Evolutionary conservation across 1,284 basidiomycete species (phyloP), one percentile per base, ranked within the genome.

Genomic region (Apiotrichum sp.): DNA sequence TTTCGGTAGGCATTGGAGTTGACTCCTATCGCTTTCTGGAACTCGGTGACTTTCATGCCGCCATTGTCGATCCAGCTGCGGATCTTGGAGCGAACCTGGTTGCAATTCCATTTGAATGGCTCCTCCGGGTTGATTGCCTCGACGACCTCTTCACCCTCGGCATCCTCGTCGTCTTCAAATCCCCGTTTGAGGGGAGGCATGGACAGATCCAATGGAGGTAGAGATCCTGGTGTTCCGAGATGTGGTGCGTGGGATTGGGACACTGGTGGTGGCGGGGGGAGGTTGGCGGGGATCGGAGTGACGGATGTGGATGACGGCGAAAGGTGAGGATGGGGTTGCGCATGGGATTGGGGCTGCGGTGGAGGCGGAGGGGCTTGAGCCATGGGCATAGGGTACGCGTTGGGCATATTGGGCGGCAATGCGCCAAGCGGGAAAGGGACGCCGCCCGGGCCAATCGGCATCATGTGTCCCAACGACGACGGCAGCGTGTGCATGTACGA

Each of bases 31-130:
- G 31, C 31, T 10, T 39, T 38, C 33, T 53, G 52, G 38, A 53
- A 40, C 52, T 47, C 52, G 38, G 45, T 42, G 38, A 41, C 46
- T 39, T 47, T 53, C 39, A 47, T 47, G 31, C 38, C 52, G 16
- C 52, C 52, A 16, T 42, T 53, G 45, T 53, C 52, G 11, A 53
- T 47, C 32, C 39, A 47, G 36, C 33, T 47, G 31, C 52, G 44
- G 45, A 47, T 40, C 8, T 32, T 29, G 14, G 38, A 32, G 52
- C 52, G 52, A 22, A 53, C 46, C 39, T 53, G 52, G 45, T 53
- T 47, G 45, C 52, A 53, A 11, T 39, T 47, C 52, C 52, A 53
- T 43, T 47, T 53, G 45, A 32, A 5, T 8, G 43, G 51, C 43
- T 52, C 51, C 29, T 46, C 36, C 31, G n/a, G 36, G 22, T 22